Base-by-base conservation (phyloP, 176 grass and related monocot species). In the Oryza glaberrima region DNA sequence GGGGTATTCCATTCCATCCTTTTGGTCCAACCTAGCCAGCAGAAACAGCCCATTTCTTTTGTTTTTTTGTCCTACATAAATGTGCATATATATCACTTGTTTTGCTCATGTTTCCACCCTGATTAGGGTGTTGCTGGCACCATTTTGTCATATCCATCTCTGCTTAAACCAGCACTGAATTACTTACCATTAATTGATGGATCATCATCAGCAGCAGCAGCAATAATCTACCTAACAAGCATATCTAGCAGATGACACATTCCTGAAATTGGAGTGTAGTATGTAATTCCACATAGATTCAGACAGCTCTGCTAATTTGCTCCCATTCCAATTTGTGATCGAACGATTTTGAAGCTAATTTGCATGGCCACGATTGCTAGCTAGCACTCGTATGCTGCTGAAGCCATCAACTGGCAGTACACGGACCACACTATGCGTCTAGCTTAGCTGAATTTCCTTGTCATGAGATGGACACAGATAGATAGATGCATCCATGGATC, bases 21-120 rank as follows among this genome's bases (percentile, higher is more conserved):
- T 61, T 63, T n/a, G 20, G 58, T 63, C 58, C 58, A 63, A 63
- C 58, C 58, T n/a, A 63, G n/a, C 58, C n/a, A 63, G 58, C 58
- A 63, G n/a, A 63, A 63, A 63, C 58, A 63, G 58, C 58, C 58
- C n/a, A 63, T 63, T 63, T 49, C n/a, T n/a, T 23, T 63, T 63
- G 58, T 20, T 63, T 63, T 63, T 11, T 63, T 63, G 11, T 63
- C 58, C 58, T 63, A 63, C 58, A 63, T 63, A 63, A n/a, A 61
- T 61, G 30, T 32, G 30, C 30, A 61, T 41, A 41, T 61, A 61
- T 38, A 38, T 22, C 56, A 11, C 20, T 61, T 22, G 2, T 61
- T 61, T 22, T 61, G 17, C 14, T 54, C 17, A 56, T 56, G 14
- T 15, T 58, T n/a, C 17, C 54, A 58, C 54, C 6, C 54, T 58